Base-by-base conservation (phyloP, 306 rosid species). In the Vigna nakashimae region DNA sequence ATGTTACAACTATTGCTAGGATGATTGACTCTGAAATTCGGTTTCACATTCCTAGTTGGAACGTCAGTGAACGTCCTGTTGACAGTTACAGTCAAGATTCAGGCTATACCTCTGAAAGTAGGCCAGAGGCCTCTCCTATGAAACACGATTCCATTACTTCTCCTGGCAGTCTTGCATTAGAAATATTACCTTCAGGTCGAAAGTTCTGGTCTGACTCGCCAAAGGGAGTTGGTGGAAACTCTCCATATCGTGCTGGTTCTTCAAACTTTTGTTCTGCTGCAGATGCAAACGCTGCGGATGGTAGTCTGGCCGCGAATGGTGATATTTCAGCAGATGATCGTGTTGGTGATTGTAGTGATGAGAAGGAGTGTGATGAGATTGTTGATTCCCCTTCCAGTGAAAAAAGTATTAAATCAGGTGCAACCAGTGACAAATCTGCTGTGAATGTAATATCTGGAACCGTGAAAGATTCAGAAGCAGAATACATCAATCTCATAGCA, bases 141-240 rank as follows among this genome's bases (percentile, higher is more conserved):
- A 52, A 68, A 60, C 68, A 40, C 52, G 93, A 84, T 49, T 75
- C 85, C 42, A 0, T 46, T 42, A 58, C 63, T 69, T 76, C 84
- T 77, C 4, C 77, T 14, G 63, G 78, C 59, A 84, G 26, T 71
- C 94, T 96, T 78, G 83, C 96, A 14, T 65, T 96, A 62, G 99
- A 96, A 76, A 79, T 82, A 77, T 83, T 91, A 80, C 93, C 92
- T 76, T 96, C 99, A 34, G 99, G 99, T 65, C 97, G 98, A 45
- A 92, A 82, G 84, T 96, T 88, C 69, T 96, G 99, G 99, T 87
- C 86, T 11, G 93, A 92, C 80, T 91, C 99, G 16, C 99, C 98
- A 38, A 96, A 74, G 85, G 88, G 78, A 70, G 34, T 64, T 30
- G 83, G 86, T 70, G 92, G 84, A 74, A 73, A 51, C 85, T 90